Evolutionary conservation across 805 yeast species (phyloP).

Genomic region (Starmerella scarabaei): DNA sequence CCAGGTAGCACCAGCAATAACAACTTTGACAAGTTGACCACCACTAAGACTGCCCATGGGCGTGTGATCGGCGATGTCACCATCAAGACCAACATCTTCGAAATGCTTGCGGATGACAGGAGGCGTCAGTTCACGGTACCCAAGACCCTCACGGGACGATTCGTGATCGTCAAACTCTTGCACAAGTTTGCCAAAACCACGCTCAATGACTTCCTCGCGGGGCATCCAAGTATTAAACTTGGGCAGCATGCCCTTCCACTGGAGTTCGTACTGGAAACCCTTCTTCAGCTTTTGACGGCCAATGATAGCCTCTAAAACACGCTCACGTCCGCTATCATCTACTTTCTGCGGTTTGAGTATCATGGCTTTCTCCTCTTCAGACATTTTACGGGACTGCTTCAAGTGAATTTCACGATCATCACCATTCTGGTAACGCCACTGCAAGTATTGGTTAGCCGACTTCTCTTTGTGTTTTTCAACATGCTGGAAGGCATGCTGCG

Average conservation of each 20-base stretch:
- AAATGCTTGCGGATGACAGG: conserved; percentile 90
- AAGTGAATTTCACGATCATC: conserved; percentile 93
- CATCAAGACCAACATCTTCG: conserved; percentile 93
- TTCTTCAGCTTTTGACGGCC: conserved; percentile 96
- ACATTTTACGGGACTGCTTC: conserved; percentile 82
- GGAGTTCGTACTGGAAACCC: conserved; percentile 90
- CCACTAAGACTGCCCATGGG: conserved; percentile 95
- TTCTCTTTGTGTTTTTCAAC: conserved; percentile 95
- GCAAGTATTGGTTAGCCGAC: conserved; percentile 94
- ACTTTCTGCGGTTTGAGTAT: conserved; percentile 68
- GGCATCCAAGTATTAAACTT: conserved; percentile 90
- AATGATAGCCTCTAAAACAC: conserved; percentile 84
- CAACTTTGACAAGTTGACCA: conserved; percentile 95
- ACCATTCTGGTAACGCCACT: conserved; percentile 96
- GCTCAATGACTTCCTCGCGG: conserved; percentile 62
- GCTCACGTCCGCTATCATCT: conserved; percentile 62
- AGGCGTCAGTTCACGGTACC: conserved; percentile 89
- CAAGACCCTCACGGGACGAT: conserved; percentile 97
- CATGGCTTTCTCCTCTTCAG: conserved; percentile 62
- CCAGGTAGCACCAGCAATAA: conserved; percentile 99
- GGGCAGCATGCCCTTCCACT: conserved; percentile 88
- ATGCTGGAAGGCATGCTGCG: conserved; percentile 96
- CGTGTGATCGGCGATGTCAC: conserved; percentile 96
- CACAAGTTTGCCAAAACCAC: conserved; percentile 80
- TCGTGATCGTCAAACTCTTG: conserved; percentile 98